Percentiles rank a stretch among this genome's conserved stretches.
These are phyloP conservation scores for Periconia sp. DNA, from an alignment of 2,329 filamentous ascomycete genomes.

Conservation along the genomic window DNA sequence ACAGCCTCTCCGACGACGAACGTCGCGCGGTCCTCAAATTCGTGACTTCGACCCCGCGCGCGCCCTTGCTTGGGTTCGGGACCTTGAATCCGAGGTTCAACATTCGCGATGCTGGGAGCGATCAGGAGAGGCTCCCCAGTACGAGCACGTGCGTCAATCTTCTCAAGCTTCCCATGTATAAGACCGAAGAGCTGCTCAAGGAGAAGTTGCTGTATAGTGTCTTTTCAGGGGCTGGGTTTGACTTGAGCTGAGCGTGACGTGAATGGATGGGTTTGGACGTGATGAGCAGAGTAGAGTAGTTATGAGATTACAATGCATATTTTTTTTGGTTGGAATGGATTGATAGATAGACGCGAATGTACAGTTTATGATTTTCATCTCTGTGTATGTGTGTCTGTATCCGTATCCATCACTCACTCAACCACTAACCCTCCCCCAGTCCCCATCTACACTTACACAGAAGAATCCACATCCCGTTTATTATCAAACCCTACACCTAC, in stretches of 20 bases:
- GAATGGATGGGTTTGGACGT: too few relatives aligned
- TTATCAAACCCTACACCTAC: too few relatives aligned
- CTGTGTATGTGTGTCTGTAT: too few relatives aligned
- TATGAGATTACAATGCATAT: too few relatives aligned
- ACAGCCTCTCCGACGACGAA: constrained; percentile 72
- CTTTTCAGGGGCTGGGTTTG: constrained; percentile 88
- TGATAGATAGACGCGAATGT: too few relatives aligned
- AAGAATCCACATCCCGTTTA: too few relatives aligned
- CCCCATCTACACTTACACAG: too few relatives aligned
- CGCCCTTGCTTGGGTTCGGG: constrained; percentile 84
- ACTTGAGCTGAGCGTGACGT: constrained; percentile 48
- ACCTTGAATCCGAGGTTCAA: constrained; percentile 84
- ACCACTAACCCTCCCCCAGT: too few relatives aligned
- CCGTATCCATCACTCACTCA: too few relatives aligned
- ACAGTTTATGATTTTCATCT: too few relatives aligned
- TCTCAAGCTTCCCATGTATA: constrained; percentile 86
- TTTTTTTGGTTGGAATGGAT: too few relatives aligned
- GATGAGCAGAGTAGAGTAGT: too few relatives aligned
- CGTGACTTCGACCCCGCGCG: constrained; percentile 89
- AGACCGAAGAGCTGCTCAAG: constrained; percentile 63
- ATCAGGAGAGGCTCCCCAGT: constrained; percentile 80
- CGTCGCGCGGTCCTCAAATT: constrained; percentile 89
- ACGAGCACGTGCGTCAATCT: constrained; percentile 96
- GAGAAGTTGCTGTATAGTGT: constrained; percentile 88
- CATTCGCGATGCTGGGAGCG: constrained; percentile 79